Conservation (phyloP, 2,329 filamentous ascomycete genomes). For the Nothophoma quercina region DNA sequence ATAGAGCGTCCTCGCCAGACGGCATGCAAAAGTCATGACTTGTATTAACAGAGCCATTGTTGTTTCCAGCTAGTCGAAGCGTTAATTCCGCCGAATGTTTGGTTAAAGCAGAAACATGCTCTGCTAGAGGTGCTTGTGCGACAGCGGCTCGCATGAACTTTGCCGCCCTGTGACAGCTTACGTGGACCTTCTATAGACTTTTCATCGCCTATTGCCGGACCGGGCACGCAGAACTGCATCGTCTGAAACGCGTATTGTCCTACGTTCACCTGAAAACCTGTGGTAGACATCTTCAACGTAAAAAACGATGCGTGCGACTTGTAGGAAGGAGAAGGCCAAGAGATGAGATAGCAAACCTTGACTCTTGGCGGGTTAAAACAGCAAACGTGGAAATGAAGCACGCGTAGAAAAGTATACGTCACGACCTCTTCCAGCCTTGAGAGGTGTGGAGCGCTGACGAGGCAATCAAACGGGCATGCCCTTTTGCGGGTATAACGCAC, state of each 20-base stretch:
- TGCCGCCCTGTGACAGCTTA: constrained; percentile 6
- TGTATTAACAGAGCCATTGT: constrained; percentile 7
- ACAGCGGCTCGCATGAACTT: constrained; percentile 2
- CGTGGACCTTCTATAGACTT: background rate
- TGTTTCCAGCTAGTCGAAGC: background rate
- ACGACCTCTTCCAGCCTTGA: constrained; percentile 1
- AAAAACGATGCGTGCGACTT: background rate
- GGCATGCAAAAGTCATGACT: constrained; percentile 17
- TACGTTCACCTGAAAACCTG: background rate
- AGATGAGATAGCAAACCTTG: background rate
- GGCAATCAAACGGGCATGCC: constrained; percentile 7
- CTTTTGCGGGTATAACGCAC: constrained; percentile 11
- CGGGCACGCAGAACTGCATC: background rate
- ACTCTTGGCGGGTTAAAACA: background rate
- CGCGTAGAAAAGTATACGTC: constrained; percentile 11
- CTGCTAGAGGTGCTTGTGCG: background rate
- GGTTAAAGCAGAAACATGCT: background rate
- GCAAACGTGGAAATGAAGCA: constrained; percentile 3
- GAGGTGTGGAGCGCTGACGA: constrained; percentile 15
- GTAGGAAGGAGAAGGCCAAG: background rate
- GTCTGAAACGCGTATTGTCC: background rate
- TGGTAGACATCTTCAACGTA: background rate
- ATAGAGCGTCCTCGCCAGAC: constrained; percentile 17
- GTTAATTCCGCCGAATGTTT: background rate
- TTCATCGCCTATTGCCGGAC: background rate